These are phyloP conservation scores for Paramecium octaurelia DNA, from an alignment of 73 alveolate species.

Conservation along the genomic window DNA sequence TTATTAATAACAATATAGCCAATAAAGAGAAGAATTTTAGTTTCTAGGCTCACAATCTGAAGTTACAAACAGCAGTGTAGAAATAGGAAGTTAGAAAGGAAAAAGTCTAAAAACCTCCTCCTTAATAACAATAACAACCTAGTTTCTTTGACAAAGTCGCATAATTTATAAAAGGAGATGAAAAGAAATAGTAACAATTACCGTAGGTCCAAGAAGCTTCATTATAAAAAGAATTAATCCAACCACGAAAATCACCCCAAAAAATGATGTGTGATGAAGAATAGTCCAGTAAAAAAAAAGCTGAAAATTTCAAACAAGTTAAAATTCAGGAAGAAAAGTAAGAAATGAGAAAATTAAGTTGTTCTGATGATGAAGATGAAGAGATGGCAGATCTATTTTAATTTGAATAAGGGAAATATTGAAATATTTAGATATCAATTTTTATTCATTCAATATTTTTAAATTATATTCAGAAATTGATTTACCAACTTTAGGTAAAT, in stretches of 20 bases:
- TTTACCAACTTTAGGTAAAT: slow-evolving; percentile 22
- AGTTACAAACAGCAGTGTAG: neutral
- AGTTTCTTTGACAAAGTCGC: neutral
- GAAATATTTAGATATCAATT: neutral
- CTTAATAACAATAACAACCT: neutral
- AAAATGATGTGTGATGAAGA: too few species aligned
- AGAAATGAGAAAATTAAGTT: neutral
- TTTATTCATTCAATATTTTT: too few species aligned
- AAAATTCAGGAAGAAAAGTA: too few species aligned
- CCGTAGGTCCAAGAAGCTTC: neutral
- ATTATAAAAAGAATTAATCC: too few species aligned
- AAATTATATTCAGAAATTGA: neutral
- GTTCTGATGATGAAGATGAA: neutral
- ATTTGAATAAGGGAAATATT: neutral
- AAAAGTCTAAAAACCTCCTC: neutral
- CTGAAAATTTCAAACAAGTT: too few species aligned
- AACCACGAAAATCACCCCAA: too few species aligned
- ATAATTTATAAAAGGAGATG: neutral
- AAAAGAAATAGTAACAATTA: neutral
- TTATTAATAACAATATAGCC: neutral
- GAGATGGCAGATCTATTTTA: neutral
- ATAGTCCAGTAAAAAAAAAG: too few species aligned
- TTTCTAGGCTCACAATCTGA: neutral
- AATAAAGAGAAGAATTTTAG: neutral
- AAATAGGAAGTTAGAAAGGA: neutral